Percentiles rank a stretch among this genome's conserved stretches.
Conservation (phyloP, 306 rosid species). For the Albizia julibrissin region DNA sequence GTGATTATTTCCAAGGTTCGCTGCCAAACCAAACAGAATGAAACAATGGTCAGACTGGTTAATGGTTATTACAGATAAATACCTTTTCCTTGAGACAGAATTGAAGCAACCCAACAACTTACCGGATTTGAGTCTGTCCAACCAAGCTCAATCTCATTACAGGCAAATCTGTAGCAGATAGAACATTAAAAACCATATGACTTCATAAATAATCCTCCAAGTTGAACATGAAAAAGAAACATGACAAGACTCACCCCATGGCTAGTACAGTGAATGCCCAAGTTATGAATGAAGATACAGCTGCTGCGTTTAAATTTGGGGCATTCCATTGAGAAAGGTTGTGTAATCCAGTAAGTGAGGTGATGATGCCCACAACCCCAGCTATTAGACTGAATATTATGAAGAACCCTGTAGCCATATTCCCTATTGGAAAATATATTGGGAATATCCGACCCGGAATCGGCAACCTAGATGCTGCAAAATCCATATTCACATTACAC, state of each 20-base stretch:
- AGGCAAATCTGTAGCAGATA: conserved; percentile 70
- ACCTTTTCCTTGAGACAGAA: neutral
- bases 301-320: conserved; percentile 64
- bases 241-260: conserved; percentile 64
- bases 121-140: conserved; percentile 80
- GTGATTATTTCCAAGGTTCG: conserved; percentile 1
- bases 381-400: conserved; percentile 71
- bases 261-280: conserved; percentile 76
- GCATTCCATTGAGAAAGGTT: conserved; percentile 59
- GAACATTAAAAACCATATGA: neutral
- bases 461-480: conserved; percentile 70
- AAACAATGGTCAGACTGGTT: neutral
- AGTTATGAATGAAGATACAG: conserved; percentile 63
- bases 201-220: neutral
- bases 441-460: conserved; percentile 76
- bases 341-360: conserved; percentile 67
- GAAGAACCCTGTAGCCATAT: conserved; percentile 81
- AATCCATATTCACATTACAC: neutral
- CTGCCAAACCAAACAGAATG: neutral
- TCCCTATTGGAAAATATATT: conserved; percentile 81
- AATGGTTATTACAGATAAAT: neutral
- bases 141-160: conserved; percentile 84
- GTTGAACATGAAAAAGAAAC: neutral
- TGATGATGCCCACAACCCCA: conserved; percentile 80
- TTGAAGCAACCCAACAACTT: conserved; percentile 37